Percentiles rank a stretch among this genome's conserved stretches.
phyloP scores from a whole-genome alignment of 2,329 filamentous ascomycete species.

The Botrytis cinerea region DNA sequence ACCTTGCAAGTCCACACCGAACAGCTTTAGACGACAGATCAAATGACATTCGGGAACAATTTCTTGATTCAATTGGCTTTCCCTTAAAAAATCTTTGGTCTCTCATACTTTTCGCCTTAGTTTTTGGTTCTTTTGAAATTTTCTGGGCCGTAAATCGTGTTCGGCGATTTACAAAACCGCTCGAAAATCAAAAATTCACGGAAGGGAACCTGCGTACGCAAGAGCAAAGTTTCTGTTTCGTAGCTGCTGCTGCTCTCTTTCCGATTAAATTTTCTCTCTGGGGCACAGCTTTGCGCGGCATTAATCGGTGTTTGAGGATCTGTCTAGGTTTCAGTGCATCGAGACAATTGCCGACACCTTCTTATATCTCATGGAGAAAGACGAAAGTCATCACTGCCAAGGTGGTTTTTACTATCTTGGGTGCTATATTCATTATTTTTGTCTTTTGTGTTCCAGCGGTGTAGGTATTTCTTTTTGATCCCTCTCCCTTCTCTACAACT shows the following conservation, averaged over 20 bases:
- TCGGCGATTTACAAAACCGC: background rate
- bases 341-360: background rate
- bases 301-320: background rate
- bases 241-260: background rate
- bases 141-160: background rate
- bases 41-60: background rate
- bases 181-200: background rate
- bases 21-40: background rate
- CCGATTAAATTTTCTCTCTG: background rate
- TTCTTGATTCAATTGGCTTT: too few relatives aligned
- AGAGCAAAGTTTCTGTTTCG: background rate
- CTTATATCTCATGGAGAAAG: background rate
- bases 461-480: background rate
- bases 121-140: background rate
- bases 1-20: too few relatives aligned
- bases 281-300: too few relatives aligned
- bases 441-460: background rate
- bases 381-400: background rate
- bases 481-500: background rate
- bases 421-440: background rate
- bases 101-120: too few relatives aligned
- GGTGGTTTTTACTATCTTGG: background rate
- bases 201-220: background rate
- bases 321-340: background rate
- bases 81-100: background rate